Evolutionary conservation across 2,329 filamentous ascomycete species (phyloP).

Genomic region (Metarhizium brunneum): DNA sequence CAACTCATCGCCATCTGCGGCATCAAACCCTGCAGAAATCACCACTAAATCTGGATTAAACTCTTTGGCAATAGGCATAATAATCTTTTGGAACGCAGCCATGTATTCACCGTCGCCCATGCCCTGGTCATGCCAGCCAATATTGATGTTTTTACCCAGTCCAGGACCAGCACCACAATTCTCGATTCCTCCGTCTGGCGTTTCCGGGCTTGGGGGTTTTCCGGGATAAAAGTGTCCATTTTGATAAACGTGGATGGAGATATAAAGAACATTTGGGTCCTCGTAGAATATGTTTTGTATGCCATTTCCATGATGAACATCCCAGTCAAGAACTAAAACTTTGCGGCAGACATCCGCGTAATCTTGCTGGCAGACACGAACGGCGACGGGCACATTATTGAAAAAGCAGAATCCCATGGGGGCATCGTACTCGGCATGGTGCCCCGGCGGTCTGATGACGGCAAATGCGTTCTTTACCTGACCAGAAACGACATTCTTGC

Average conservation of each 20-base stretch:
- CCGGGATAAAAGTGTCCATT: conserved; percentile 81
- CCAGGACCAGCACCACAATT: conserved; percentile 48
- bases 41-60: conserved; percentile 94
- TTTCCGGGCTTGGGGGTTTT: conserved; percentile 44
- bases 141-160: conserved; percentile 55
- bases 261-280: conserved; percentile 90
- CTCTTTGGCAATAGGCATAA: conserved; percentile 92
- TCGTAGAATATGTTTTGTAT: conserved; percentile 95
- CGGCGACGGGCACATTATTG: conserved; percentile 92
- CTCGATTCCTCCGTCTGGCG: conserved; percentile 52
- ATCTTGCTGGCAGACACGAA: conserved; percentile 75
- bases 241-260: conserved; percentile 84
- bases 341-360: conserved; percentile 77
- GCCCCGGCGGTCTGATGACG: conserved; percentile 87
- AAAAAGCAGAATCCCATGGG: conserved; percentile 96
- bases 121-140: conserved; percentile 57
- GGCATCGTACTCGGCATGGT: conserved; percentile 80
- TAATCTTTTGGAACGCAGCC: conserved; percentile 87
- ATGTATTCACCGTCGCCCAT: conserved; percentile 98
- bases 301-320: conserved; percentile 75
- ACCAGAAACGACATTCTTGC: conserved; percentile 76
- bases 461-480: conserved; percentile 91
- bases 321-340: conserved; percentile 90
- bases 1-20: conserved; percentile 84
- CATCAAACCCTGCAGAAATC: conserved; percentile 92